Evolutionary conservation across 2,329 filamentous ascomycete species (phyloP).

Genomic region (Shiraia sp.): DNA sequence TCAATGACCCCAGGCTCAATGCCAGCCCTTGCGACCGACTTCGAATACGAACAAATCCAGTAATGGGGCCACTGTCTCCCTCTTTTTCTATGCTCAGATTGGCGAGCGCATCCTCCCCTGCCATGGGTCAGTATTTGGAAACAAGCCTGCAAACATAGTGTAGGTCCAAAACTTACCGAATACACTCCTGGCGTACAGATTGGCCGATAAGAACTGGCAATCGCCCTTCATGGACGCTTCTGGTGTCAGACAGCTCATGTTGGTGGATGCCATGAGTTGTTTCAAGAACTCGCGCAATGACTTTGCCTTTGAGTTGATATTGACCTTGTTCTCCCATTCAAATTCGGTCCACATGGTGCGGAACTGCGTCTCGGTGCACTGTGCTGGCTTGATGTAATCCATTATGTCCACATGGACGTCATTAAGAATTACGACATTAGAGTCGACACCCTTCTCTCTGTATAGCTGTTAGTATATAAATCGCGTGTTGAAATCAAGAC

Average conservation of each 20-base stretch:
- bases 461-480: conserved; percentile 63
- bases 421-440: conserved; percentile 96
- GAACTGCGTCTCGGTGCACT: conserved; percentile 97
- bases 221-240: conserved; percentile 96
- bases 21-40: conserved; percentile 95
- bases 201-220: conserved; percentile 96
- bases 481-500: neutral
- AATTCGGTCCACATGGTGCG: conserved; percentile 99
- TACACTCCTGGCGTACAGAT: conserved; percentile 93
- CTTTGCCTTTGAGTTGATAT: conserved; percentile 98
- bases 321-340: conserved; percentile 99
- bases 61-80: conserved; percentile 91
- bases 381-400: conserved; percentile 98
- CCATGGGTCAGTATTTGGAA: conserved; percentile 9
- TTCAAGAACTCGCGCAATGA: conserved; percentile 88
- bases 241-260: conserved; percentile 97
- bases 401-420: conserved; percentile 99
- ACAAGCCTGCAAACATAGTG: neutral
- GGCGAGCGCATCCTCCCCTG: conserved; percentile 96
- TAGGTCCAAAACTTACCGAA: conserved; percentile 75
- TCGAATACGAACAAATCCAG: conserved; percentile 95
- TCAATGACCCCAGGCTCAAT: conserved; percentile 88
- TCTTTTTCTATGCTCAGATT: conserved; percentile 98
- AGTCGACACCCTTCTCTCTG: conserved; percentile 64
- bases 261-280: conserved; percentile 94